phyloP scores from a whole-genome alignment of 2,329 filamentous ascomycete species.

The Dichotomopilus funicola region DNA sequence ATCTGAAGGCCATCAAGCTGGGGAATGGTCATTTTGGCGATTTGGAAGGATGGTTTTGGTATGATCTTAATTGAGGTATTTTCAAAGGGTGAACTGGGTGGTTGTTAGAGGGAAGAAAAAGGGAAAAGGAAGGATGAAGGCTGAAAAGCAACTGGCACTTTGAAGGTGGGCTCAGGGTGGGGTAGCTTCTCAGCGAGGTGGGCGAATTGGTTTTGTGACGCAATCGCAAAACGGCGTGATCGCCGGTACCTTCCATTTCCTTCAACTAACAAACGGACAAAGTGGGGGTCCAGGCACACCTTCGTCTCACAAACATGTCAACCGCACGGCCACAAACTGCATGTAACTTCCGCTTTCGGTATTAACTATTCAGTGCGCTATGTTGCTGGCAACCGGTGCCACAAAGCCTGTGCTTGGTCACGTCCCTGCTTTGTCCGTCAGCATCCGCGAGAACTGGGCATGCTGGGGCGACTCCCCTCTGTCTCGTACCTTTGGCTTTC shows the following conservation, averaged over 20 bases:
- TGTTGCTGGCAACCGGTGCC: too few species aligned
- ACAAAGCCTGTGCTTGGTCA: too few species aligned
- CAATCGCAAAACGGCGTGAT: slow-evolving; percentile 12
- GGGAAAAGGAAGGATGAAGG: background rate
- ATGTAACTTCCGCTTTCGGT: background rate
- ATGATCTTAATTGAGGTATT: slow-evolving; percentile 9
- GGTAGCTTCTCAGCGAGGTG: background rate
- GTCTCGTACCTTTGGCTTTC: too few species aligned
- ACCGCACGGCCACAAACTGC: background rate
- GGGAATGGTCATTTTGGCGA: slow-evolving; percentile 23
- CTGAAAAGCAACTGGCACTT: background rate
- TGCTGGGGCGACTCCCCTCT: too few species aligned
- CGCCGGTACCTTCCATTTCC: background rate
- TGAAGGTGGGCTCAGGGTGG: slow-evolving; percentile 6
- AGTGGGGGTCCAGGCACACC: background rate
- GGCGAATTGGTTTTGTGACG: slow-evolving; percentile 6
- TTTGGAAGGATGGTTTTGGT: background rate
- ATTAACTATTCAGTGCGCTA: too few species aligned
- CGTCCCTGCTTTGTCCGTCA: too few species aligned
- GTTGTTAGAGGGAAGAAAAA: slow-evolving; percentile 6
- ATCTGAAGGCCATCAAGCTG: slow-evolving; percentile 20
- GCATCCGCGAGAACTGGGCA: too few species aligned
- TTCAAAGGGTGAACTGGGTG: background rate
- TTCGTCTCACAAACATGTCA: background rate
- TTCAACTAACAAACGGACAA: background rate